A percentile compares a stretch with the other conserved stretches of the same genome.
These are phyloP conservation scores for Paramecium octaurelia DNA, from an alignment of 73 alveolate species.

Conservation along the genomic window DNA sequence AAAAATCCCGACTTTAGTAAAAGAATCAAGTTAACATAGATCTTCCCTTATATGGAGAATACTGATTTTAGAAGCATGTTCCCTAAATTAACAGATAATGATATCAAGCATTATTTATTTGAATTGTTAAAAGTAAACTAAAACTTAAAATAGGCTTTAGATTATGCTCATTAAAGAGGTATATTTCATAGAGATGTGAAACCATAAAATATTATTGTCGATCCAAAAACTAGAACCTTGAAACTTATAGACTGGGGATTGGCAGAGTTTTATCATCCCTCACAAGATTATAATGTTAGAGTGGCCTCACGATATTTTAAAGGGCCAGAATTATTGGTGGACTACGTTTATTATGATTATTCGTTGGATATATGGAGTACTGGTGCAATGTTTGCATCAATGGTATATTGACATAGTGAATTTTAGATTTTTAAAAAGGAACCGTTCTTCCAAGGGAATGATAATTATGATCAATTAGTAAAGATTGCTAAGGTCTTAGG, in stretches of 20 bases:
- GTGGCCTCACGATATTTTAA: slow-evolving; percentile 96
- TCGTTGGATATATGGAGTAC: slow-evolving; percentile 92
- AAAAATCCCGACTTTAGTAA: slow-evolving; percentile 77
- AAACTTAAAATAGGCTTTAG: slow-evolving; percentile 80
- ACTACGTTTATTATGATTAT: slow-evolving; percentile 80
- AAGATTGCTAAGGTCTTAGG: slow-evolving; percentile 97
- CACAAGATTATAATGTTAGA: slow-evolving; percentile 95
- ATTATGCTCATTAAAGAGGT: slow-evolving; percentile 96
- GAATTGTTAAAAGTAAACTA: slow-evolving; percentile 66
- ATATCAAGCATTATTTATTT: slow-evolving; percentile 74
- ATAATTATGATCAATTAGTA: slow-evolving; percentile 95
- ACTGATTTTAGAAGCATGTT: slow-evolving; percentile 75
- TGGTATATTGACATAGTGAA: slow-evolving; percentile 61
- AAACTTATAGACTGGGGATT: slow-evolving; percentile 98
- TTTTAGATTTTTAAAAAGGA: slow-evolving; percentile 91
- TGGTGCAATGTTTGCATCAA: slow-evolving; percentile 93
- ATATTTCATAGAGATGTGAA: slow-evolving; percentile 97
- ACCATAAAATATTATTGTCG: slow-evolving; percentile 98
- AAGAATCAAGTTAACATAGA: neutral
- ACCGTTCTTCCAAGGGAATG: slow-evolving; percentile 98
- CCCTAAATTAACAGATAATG: slow-evolving; percentile 77
- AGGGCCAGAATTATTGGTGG: slow-evolving; percentile 95
- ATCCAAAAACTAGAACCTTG: slow-evolving; percentile 82
- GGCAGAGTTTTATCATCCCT: slow-evolving; percentile 95
- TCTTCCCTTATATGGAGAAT: slow-evolving; percentile 74